Evolutionary conservation across 2,329 filamentous ascomycete genomes (phyloP), one percentile per base, ranked within the genome.

Genomic region (Xylariaceae sp.): DNA sequence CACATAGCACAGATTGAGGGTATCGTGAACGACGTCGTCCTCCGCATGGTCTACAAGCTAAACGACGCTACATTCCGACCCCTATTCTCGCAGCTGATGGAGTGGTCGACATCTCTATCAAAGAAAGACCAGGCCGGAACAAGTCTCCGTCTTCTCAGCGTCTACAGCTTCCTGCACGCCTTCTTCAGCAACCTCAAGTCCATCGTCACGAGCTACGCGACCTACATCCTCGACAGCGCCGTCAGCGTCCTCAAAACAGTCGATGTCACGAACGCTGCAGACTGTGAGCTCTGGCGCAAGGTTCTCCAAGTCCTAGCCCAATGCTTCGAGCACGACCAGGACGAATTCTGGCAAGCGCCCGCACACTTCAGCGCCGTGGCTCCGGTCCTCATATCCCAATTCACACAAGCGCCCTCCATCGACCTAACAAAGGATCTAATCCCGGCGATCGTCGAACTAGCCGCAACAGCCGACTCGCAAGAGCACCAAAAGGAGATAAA

Each of bases 11-110:
- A 80, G 48, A 78, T 91, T 10, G 90, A 96, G 71, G 76, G 77
- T 1, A 77, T 79, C 9, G 70, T 90, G 65, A 88, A 90, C 70
- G 83, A 88, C 8, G 85, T 88, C 10, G 84, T 87, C 0, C 83
- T 99, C 60, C 89, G 91, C 74, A 94, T 97, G 86, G 89, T 96
- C 56, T 91, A 96, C 78, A 97, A 97, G 79, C 83, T 99, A 62
- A 97, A 97, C 75, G 94, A 99, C 71, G 87, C 89, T 0, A 86
- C 89, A 0, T 99, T 99, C 84, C 83, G 92, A 10, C 95, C 94
- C 0, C 86, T 99, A 63, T 99, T 97, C 77, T 82, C 86, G 13
- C 85, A 88, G 64, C 78, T 97, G n/a, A 80, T 95, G 51, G 90
- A 96, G 59, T 97, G 92, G 89, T 83, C 88, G 15, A 76, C 78